These are phyloP conservation scores for Camelina neglecta DNA, from an alignment of 345 rosid genomes.

Conservation along the genomic window DNA sequence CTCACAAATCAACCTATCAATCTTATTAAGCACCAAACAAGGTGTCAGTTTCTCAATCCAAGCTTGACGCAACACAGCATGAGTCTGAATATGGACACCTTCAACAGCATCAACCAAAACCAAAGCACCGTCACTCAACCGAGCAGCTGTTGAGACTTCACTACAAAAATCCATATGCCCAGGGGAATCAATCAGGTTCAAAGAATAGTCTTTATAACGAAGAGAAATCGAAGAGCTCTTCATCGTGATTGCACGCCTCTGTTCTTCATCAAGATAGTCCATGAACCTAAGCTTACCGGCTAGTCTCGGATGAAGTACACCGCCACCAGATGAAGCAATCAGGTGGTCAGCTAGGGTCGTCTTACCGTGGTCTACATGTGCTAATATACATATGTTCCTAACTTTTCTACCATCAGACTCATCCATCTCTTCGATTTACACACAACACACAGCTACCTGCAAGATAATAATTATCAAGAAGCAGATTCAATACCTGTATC, in stretches of 20 bases:
- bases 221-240: conserved; percentile 92
- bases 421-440: conserved; percentile 41
- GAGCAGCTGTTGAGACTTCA: conserved; percentile 91
- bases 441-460: conserved; percentile 25
- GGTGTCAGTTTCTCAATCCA: conserved; percentile 96
- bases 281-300: conserved; percentile 86
- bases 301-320: conserved; percentile 75
- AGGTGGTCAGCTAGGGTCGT: conserved; percentile 94
- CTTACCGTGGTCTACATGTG: conserved; percentile 98
- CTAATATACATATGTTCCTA: conserved; percentile 84
- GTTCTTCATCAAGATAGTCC: conserved; percentile 97
- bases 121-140: conserved; percentile 89
- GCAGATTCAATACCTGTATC: no score
- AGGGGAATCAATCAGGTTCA: conserved; percentile 90
- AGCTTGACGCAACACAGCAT: conserved; percentile 84
- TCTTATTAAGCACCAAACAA: conserved; percentile 91
- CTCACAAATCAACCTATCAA: conserved; percentile 89
- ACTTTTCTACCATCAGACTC: conserved; percentile 56
- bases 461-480: not conserved
- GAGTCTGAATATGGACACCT: conserved; percentile 93
- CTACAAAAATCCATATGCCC: conserved; percentile 99
- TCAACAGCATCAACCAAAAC: conserved; percentile 97
- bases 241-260: conserved; percentile 96
- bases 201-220: conserved; percentile 54
- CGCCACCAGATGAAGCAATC: conserved; percentile 82